Evolutionary conservation across 257 asterid genomes (phyloP).

Genomic region (Apocynum venetum): DNA sequence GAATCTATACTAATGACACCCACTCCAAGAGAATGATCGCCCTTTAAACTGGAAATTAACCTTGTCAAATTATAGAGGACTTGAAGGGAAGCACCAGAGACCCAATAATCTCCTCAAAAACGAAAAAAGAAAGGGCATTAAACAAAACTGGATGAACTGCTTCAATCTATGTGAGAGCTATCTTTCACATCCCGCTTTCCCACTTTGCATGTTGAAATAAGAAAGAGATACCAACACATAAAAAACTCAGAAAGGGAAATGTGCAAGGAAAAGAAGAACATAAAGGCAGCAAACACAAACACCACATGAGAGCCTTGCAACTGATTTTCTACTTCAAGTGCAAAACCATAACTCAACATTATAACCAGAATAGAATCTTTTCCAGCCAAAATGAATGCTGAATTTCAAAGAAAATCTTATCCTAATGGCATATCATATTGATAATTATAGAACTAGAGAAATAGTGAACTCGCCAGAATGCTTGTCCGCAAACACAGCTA

Average conservation of each 20-base stretch:
- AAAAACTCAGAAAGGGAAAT: background rate
- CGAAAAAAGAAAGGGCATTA: too few relatives aligned
- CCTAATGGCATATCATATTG: background rate
- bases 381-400: background rate
- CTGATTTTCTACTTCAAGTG: background rate
- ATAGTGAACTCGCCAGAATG: constrained; percentile 62
- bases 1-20: background rate
- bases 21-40: background rate
- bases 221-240: background rate
- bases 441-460: background rate
- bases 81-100: background rate
- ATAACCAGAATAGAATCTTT: background rate
- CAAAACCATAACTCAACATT: background rate
- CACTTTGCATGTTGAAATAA: background rate
- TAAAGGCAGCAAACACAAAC: background rate
- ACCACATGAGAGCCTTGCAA: background rate
- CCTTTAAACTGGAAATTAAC: background rate
- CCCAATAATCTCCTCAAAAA: background rate
- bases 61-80: background rate
- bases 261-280: background rate
- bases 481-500: constrained; percentile 92
- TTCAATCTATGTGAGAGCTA: background rate
- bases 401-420: background rate
- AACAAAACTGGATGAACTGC: background rate
- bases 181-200: background rate